Evolutionary conservation across 805 yeast genomes (phyloP).

Genomic region (Torulaspora indica): DNA sequence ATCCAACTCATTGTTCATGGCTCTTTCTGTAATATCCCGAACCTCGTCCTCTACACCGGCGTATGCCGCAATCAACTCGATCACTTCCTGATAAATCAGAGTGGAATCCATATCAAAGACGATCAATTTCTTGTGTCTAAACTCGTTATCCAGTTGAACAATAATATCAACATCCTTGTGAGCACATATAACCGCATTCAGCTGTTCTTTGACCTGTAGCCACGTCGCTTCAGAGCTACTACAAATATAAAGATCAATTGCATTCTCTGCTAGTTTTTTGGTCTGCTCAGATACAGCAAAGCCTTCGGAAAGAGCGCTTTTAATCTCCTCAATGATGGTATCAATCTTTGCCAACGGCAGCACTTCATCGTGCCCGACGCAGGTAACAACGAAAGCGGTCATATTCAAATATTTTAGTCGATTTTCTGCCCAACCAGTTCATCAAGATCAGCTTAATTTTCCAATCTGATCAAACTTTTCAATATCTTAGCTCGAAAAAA

Average conservation of each 20-base stretch:
- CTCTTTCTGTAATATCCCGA: conserved; percentile 81
- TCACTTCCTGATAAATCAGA: conserved; percentile 90
- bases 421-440: background rate
- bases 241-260: conserved; percentile 16
- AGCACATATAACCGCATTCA: conserved; percentile 4
- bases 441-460: conserved; percentile 2
- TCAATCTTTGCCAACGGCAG: conserved; percentile 6
- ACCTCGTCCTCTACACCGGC: conserved; percentile 89
- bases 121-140: conserved; percentile 46
- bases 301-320: conserved; percentile 2
- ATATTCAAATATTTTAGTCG: background rate
- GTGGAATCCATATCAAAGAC: conserved; percentile 99
- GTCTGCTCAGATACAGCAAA: conserved; percentile 4
- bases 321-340: conserved; percentile 1
- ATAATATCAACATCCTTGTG: conserved; percentile 23
- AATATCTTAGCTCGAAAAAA: background rate
- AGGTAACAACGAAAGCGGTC: conserved; percentile 16
- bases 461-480: background rate
- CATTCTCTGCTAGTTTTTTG: conserved; percentile 17
- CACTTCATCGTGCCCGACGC: conserved; percentile 15
- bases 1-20: conserved; percentile 96
- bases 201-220: conserved; percentile 7
- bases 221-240: background rate
- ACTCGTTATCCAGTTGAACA: conserved; percentile 22
- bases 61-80: conserved; percentile 89